Evolutionary conservation across 2,329 filamentous ascomycete genomes (phyloP).

Genomic region (Alternaria hordeiaustralica): DNA sequence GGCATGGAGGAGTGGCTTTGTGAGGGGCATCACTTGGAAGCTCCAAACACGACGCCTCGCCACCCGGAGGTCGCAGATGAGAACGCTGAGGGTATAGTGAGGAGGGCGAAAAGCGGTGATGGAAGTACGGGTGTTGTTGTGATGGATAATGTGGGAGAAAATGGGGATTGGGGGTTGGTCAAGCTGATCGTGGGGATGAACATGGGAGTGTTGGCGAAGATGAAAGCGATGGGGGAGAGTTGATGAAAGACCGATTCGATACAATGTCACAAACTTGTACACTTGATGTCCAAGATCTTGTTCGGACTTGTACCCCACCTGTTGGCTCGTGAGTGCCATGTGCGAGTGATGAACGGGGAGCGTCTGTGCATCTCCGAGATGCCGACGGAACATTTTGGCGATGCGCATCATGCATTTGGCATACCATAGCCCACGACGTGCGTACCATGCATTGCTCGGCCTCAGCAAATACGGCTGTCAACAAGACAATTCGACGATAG

Average conservation of each 20-base stretch:
- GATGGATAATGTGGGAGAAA: conserved; percentile 88
- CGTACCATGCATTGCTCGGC: conserved; percentile 14
- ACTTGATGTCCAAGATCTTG: background rate
- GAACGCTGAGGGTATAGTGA: conserved; percentile 22
- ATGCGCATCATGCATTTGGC: conserved; percentile 4
- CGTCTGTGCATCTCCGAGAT: conserved; percentile 6
- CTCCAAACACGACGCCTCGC: conserved; percentile 5
- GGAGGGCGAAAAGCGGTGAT: conserved; percentile 61
- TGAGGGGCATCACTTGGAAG: conserved; percentile 55
- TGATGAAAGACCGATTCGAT: background rate
- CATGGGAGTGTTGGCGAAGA: conserved; percentile 57
- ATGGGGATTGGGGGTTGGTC: conserved; percentile 90
- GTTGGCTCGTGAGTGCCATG: background rate
- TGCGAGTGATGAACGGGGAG: background rate
- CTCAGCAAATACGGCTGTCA: background rate
- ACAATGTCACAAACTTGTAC: background rate
- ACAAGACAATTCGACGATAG: background rate
- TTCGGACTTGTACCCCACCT: background rate
- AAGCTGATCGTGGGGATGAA: conserved; percentile 93
- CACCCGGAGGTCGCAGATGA: conserved; percentile 27
- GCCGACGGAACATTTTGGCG: conserved; percentile 9
- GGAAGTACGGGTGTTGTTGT: conserved; percentile 87
- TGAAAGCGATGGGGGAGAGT: background rate
- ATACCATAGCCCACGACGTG: background rate
- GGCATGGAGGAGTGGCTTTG: conserved; percentile 68